Evolutionary conservation across 2,329 filamentous ascomycete species (phyloP), one percentile per base, ranked within the genome.

Genomic region (Paraphoma sp.): DNA sequence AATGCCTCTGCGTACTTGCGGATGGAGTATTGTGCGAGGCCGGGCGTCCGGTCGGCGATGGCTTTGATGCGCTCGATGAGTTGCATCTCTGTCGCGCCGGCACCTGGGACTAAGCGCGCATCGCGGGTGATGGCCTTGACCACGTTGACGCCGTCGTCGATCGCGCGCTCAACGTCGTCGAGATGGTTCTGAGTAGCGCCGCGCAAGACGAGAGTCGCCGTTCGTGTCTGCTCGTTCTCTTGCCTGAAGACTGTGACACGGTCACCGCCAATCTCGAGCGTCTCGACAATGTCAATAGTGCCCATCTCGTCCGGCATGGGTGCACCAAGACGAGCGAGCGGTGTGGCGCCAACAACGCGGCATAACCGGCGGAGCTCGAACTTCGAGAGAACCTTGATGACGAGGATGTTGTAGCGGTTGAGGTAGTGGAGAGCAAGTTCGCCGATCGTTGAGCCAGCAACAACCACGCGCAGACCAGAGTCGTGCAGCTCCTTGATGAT

Each of bases 241-340:
- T 99, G 95, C 71, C 96, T 86, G 87, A 99, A 99, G 56, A 99
- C 94, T 42, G 95, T 99, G 56, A 99, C 96, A 60, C 95, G 90
- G 82, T 99, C 95, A 68, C 95, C 95, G 63, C 95, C 95, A 76
- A 99, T 98, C 80, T 99, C 95, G 44, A 96, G 85, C 1, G 96
- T 98, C 85, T 99, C 95, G 31, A 99, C 95, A 54, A 99, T 79
- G 76, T 99, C 95, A 62, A 99, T 88, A 69, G 81, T 90, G 64
- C 95, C 95, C 93, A 97, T 98, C 84, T 99, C 95, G 69, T 99
- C 95, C n/a, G 96, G 95, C 95, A 99, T 99, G 44, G 95, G 95
- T 14, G 96, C 95, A 63, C 95, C 95, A 46, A 99, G 84, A 70
- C 95, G 90, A 51, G 96, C 96, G 60, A 99, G 86, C n/a, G 95